These are phyloP conservation scores for Xylariomycetidae sp. DNA, from an alignment of 2,329 filamentous ascomycete genomes.

Conservation along the genomic window DNA sequence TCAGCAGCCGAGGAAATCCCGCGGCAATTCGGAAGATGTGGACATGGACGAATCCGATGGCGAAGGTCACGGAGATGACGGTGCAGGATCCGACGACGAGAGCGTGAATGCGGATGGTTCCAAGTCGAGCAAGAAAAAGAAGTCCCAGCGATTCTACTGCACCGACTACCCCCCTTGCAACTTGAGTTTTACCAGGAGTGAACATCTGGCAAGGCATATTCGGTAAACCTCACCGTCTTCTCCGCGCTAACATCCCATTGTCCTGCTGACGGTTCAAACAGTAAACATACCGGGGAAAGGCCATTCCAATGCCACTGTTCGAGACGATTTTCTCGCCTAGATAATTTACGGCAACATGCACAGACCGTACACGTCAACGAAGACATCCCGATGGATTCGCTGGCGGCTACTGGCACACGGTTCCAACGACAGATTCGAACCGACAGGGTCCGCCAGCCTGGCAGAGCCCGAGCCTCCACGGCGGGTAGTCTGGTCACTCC, in stretches of 20 bases:
- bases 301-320: conserved; percentile 96
- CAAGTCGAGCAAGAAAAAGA: conserved; percentile 88
- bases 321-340: conserved; percentile 83
- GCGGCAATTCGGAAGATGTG: conserved; percentile 58
- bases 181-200: conserved; percentile 90
- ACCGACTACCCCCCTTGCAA: conserved; percentile 91
- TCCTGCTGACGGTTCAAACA: conserved; percentile 31
- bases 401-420: conserved; percentile 85
- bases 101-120: conserved; percentile 57
- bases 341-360: conserved; percentile 93
- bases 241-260: too few species aligned
- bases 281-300: conserved; percentile 95
- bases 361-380: conserved; percentile 98
- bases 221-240: conserved; percentile 48
- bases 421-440: conserved; percentile 91
- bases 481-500: conserved; percentile 66
- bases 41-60: conserved; percentile 73
- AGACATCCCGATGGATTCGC: conserved; percentile 87
- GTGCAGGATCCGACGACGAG: conserved; percentile 56
- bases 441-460: conserved; percentile 71
- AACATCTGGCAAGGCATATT: conserved; percentile 92
- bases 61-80: conserved; percentile 45
- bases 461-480: conserved; percentile 70
- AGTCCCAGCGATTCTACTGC: conserved; percentile 93
- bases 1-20: conserved; percentile 54